Conservation (phyloP, 345 rosid genomes). For the Laguncularia racemosa region DNA sequence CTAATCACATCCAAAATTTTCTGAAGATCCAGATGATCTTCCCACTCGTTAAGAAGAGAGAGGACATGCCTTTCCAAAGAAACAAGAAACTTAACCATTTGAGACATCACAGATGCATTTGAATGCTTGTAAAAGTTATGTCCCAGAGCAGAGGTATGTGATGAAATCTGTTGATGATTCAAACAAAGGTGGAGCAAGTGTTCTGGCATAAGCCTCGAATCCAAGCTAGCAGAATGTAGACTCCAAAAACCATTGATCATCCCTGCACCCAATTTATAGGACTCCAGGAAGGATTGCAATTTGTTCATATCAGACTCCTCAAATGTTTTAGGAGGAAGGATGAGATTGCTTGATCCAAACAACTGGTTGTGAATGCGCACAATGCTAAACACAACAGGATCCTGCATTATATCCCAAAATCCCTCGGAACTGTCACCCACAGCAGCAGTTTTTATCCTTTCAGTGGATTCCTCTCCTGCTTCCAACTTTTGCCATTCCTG, state of each 20-base stretch:
- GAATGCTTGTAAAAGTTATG: conserved; percentile 93
- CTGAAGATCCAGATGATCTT: conserved; percentile 78
- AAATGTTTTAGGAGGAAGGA: conserved; percentile 39
- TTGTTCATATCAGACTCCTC: conserved; percentile 43
- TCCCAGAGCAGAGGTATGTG: conserved; percentile 27
- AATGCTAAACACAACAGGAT: conserved; percentile 37
- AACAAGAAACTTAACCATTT: conserved; percentile 65
- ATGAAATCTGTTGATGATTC: conserved; percentile 45
- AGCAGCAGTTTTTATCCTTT: conserved; percentile 30
- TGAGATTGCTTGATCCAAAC: conserved; percentile 75
- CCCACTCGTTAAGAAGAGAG: conserved; percentile 55
- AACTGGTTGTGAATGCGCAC: conserved; percentile 58
- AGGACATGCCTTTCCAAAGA: conserved; percentile 34
- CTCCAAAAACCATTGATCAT: conserved; percentile 71
- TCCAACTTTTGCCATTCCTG: conserved; percentile 71
- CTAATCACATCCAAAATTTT: conserved; percentile 55
- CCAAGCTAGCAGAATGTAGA: conserved; percentile 49
- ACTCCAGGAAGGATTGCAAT: conserved; percentile 51
- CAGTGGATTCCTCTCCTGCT: conserved; percentile 49
- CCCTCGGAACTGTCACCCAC: conserved; percentile 48
- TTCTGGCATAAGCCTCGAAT: conserved; percentile 75
- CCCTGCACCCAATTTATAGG: conserved; percentile 63
- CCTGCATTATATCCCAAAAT: conserved; percentile 62
- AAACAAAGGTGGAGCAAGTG: conserved; percentile 68
- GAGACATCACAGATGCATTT: conserved; percentile 54